phyloP scores from a whole-genome alignment of 2,329 filamentous ascomycete species.

The Sporothrix dimorphospora region DNA sequence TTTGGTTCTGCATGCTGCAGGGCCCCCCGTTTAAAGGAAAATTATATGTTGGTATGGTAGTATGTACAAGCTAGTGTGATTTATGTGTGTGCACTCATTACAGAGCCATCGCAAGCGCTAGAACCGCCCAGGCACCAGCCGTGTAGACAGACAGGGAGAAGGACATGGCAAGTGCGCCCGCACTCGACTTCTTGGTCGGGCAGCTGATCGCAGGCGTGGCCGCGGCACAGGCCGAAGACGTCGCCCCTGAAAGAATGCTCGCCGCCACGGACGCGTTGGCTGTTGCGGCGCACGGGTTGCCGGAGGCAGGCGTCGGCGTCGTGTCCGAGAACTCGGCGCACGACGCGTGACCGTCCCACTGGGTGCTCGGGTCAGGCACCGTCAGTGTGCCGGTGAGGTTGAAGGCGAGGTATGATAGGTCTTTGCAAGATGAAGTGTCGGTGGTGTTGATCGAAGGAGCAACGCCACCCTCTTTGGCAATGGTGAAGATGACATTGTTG shows the following conservation, averaged over 20 bases:
- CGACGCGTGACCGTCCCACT: slow-evolving; percentile 11
- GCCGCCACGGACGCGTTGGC: slow-evolving; percentile 32
- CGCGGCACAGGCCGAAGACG: background rate
- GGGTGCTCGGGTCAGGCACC: background rate
- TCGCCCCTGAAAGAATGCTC: slow-evolving; percentile 33
- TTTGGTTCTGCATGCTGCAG: background rate
- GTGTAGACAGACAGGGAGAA: background rate
- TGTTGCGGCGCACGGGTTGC: slow-evolving; percentile 34
- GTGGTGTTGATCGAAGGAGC: background rate
- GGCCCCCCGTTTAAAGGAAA: background rate
- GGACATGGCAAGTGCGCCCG: background rate
- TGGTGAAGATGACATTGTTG: slow-evolving; percentile 3
- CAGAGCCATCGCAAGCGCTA: background rate
- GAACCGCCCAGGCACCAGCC: background rate
- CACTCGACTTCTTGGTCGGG: background rate
- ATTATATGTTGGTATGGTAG: background rate
- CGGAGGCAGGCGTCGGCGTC: slow-evolving; percentile 22
- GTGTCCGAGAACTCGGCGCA: slow-evolving; percentile 26
- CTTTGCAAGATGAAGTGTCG: background rate
- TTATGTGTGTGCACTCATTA: background rate
- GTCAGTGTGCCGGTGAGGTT: slow-evolving; percentile 30
- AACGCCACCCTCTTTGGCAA: slow-evolving; percentile 8
- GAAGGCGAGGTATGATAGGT: slow-evolving; percentile 12
- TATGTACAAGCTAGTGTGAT: background rate
- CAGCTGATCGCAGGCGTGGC: background rate